Evolutionary conservation across 176 grass and related monocot species (phyloP).

Genomic region (Eragrostis curvula): DNA sequence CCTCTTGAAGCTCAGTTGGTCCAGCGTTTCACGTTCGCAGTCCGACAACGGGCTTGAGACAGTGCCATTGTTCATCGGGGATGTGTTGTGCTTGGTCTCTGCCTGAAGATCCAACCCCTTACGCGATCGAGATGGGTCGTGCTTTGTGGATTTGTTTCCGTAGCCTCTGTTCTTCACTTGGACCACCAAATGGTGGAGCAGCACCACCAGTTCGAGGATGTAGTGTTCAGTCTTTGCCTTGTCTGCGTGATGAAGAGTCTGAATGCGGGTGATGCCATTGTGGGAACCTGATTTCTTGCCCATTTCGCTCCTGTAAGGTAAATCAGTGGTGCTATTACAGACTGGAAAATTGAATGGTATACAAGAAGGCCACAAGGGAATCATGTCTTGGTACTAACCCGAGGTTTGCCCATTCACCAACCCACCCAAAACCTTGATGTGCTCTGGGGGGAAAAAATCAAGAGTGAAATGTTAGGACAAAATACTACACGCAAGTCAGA

Average conservation of each 20-base stretch:
- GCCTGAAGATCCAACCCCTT: not conserved
- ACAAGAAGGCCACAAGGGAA: not conserved
- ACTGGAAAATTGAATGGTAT: not conserved
- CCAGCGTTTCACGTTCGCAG: constrained; percentile 57
- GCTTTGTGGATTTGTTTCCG: constrained; percentile 52
- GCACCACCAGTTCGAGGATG: constrained; percentile 81
- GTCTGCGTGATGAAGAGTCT: constrained; percentile 88
- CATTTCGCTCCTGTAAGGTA: constrained; percentile 62
- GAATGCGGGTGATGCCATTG: constrained; percentile 56
- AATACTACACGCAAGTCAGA: not conserved
- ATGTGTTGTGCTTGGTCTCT: constrained; percentile 44
- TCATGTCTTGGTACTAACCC: constrained; percentile 71
- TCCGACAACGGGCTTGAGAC: constrained; percentile 37
- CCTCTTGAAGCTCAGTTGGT: constrained; percentile 45
- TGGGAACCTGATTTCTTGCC: constrained; percentile 64
- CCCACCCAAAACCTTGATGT: constrained; percentile 99
- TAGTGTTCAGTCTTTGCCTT: constrained; percentile 75
- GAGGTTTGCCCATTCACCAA: constrained; percentile 94
- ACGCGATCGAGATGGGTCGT: constrained; percentile 24
- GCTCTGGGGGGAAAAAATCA: constrained; percentile 56
- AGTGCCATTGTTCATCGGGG: constrained; percentile 30
- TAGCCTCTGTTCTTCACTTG: constrained; percentile 91
- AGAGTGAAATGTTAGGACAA: not conserved
- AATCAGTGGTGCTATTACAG: not conserved
- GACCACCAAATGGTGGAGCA: constrained; percentile 78